A percentile compares a stretch with the other conserved stretches of the same genome.
These are phyloP conservation scores for Rhinocladiella similis DNA, from an alignment of 2,329 filamentous ascomycete species.

Conservation along the genomic window DNA sequence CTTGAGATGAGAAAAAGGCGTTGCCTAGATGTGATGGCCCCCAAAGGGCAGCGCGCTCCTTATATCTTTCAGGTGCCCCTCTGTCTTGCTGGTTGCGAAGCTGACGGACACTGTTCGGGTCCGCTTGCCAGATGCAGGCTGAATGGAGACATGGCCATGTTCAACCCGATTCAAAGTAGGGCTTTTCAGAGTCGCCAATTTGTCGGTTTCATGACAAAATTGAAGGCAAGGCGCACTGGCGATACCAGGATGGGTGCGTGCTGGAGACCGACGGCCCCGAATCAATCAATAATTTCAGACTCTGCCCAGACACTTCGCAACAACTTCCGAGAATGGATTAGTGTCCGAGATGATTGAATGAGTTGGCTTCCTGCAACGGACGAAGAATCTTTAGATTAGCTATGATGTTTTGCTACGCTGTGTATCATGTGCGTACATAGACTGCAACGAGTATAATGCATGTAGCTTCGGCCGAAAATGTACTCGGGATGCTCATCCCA, in stretches of 20 bases:
- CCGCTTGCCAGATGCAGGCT: no score
- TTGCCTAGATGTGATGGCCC: neutral
- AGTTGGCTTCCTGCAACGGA: neutral
- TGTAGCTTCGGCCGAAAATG: no score
- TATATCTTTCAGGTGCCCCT: neutral
- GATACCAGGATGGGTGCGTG: no score
- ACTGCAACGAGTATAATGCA: no score
- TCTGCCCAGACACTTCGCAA: neutral
- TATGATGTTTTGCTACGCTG: neutral
- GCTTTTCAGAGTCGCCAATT: neutral
- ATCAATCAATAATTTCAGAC: neutral
- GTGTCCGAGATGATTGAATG: neutral
- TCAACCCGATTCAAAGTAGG: neutral
- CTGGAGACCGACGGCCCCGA: no score
- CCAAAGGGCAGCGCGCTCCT: neutral
- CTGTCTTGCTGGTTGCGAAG: no score
- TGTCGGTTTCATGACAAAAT: neutral
- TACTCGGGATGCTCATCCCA: no score
- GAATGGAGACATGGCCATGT: neutral
- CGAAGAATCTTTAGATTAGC: neutral
- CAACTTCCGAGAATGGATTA: neutral
- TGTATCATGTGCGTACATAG: no score
- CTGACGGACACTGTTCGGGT: no score
- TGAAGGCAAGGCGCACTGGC: neutral
- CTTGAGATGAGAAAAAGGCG: neutral